A percentile compares a stretch with the other conserved stretches of the same genome.
Evolutionary conservation across 2,329 filamentous ascomycete species (phyloP).

Genomic region (Venturia pyrina): DNA sequence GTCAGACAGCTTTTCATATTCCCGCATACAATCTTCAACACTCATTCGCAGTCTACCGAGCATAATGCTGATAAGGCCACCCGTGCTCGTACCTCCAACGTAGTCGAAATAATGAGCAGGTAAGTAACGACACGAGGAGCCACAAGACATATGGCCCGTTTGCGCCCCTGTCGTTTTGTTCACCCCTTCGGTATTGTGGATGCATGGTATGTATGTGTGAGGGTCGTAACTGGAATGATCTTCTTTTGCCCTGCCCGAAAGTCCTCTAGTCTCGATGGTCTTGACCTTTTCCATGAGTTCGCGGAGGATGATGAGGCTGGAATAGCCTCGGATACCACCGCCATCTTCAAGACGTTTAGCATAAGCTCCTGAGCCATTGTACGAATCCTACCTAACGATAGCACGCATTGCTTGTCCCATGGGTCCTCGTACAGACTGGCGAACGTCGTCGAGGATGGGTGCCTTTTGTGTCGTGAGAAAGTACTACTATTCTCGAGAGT

Average conservation of each 20-base stretch:
- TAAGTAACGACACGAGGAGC: background rate
- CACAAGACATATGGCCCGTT: too few species aligned
- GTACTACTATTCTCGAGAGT: background rate
- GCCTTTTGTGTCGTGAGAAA: background rate
- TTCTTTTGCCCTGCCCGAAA: background rate
- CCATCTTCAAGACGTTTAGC: constrained; percentile 5
- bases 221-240: background rate
- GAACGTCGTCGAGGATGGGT: background rate
- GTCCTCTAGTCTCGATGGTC: background rate
- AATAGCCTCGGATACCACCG: constrained; percentile 6
- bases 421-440: background rate
- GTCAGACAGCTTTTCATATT: constrained; percentile 7
- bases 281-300: constrained; percentile 6
- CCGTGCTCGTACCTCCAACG: constrained; percentile 12
- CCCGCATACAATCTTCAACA: constrained; percentile 1
- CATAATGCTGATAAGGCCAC: constrained; percentile 13
- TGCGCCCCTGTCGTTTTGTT: background rate
- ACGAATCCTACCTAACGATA: background rate
- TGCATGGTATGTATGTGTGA: background rate
- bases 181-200: too few species aligned
- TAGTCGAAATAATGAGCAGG: constrained; percentile 14
- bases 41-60: constrained; percentile 12
- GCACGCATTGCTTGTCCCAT: background rate
- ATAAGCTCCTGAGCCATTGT: background rate
- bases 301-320: constrained; percentile 5